Evolutionary conservation across 169 alveolate genomes (phyloP).

Genomic region (Eimeria acervulina): DNA sequence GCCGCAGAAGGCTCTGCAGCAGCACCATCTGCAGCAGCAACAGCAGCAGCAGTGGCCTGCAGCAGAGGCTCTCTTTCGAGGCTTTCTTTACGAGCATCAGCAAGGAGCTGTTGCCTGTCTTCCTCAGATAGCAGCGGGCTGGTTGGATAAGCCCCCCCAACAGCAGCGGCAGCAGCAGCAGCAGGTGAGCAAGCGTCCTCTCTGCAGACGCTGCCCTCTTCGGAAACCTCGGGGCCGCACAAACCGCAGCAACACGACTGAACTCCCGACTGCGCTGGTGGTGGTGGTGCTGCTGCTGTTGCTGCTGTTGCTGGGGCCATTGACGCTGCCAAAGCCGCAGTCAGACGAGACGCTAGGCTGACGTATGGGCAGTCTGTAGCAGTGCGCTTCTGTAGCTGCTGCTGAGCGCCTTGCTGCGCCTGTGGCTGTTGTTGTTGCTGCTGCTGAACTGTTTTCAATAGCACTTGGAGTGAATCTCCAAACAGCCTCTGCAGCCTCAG

Average conservation of each 20-base stretch:
- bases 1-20: slow-evolving; percentile 24
- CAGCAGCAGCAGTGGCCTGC: slow-evolving; percentile 25
- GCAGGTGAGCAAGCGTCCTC: neutral
- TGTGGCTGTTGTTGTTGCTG: slow-evolving; percentile 44
- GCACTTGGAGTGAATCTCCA: slow-evolving; percentile 32
- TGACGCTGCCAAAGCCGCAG: neutral
- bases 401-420: slow-evolving; percentile 14
- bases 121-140: slow-evolving; percentile 20
- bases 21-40: neutral
- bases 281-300: neutral
- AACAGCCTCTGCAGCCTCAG: slow-evolving; percentile 54
- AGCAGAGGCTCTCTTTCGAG: slow-evolving; percentile 22
- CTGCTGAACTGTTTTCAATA: slow-evolving; percentile 15
- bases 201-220: slow-evolving; percentile 15
- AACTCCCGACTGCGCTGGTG: neutral
- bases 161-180: slow-evolving; percentile 21
- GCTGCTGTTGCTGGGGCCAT: neutral
- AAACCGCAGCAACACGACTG: slow-evolving; percentile 9
- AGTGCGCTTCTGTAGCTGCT: slow-evolving; percentile 5
- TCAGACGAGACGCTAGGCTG: slow-evolving; percentile 24
- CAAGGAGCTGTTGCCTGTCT: slow-evolving; percentile 34
- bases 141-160: neutral
- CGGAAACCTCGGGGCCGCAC: slow-evolving; percentile 45
- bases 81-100: slow-evolving; percentile 6
- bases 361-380: neutral